Conservation (phyloP, 2,329 filamentous ascomycete genomes). For the Neocucurbitaria cava region DNA sequence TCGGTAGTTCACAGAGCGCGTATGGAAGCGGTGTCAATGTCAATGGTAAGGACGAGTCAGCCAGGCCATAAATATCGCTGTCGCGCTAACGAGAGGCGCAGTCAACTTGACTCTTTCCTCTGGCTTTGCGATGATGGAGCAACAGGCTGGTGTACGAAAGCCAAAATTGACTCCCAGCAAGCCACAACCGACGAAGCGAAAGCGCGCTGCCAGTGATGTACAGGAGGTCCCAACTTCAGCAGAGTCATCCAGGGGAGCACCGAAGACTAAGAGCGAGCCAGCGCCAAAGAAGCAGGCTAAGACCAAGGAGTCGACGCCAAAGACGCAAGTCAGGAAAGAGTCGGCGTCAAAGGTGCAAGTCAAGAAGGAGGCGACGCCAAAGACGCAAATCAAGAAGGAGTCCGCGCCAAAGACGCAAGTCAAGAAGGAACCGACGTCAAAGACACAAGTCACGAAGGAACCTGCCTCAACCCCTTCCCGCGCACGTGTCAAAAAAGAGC, state of each 20-base stretch:
- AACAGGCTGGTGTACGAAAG: not conserved
- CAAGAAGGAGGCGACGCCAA: conserved; percentile 2
- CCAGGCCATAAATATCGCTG: too few relatives aligned
- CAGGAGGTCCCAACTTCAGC: not conserved
- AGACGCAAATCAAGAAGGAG: not conserved
- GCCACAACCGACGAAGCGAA: conserved; percentile 6
- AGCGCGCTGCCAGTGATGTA: not conserved
- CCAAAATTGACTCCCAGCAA: not conserved
- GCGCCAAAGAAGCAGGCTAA: conserved; percentile 10
- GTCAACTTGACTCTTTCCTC: conserved; percentile 9
- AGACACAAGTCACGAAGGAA: conserved; percentile 9
- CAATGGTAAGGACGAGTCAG: conserved; percentile 16
- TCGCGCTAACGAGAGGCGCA: not conserved
- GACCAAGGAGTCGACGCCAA: not conserved
- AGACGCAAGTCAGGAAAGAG: conserved; percentile 9
- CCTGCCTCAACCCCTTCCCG: conserved; percentile 9
- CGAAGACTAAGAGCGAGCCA: not conserved
- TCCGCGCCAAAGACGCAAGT: conserved; percentile 3
- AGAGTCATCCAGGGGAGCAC: not conserved
- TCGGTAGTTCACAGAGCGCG: not conserved
- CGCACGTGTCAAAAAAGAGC: conserved; percentile 13
- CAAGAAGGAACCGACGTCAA: conserved; percentile 2
- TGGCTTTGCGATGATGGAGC: not conserved
- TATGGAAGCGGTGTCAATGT: conserved; percentile 13
- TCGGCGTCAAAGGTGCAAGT: too few relatives aligned